Evolutionary conservation across 805 yeast genomes (phyloP).

Genomic region (Pichia paraexigua): DNA sequence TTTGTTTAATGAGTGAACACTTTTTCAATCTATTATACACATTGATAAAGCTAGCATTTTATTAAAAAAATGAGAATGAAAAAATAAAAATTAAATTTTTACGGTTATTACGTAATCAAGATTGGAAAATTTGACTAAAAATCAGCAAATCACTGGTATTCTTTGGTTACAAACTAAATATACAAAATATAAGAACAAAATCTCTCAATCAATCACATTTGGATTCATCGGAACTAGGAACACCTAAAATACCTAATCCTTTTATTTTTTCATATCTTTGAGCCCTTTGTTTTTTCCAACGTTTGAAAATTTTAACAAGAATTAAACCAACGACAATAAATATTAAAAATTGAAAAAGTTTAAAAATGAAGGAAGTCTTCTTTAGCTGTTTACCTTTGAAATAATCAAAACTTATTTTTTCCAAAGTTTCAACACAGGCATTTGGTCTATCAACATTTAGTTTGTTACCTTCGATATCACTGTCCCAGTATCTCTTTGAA

Average conservation of each 20-base stretch:
- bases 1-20: background rate
- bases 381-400: conserved; percentile 3
- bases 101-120: background rate
- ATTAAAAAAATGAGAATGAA: background rate
- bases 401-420: conserved; percentile 6
- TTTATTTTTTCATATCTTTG: conserved; percentile 10
- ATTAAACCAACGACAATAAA: background rate
- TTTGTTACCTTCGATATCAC: conserved; percentile 6
- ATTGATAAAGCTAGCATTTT: no score
- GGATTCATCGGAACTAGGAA: conserved; percentile 9
- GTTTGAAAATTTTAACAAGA: background rate
- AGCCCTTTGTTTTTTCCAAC: background rate
- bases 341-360: background rate
- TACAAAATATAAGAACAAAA: background rate
- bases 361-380: background rate
- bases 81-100: background rate
- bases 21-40: no score
- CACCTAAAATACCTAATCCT: conserved; percentile 14
- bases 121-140: no score
- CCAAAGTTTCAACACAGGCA: conserved; percentile 10
- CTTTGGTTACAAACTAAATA: background rate
- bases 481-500: conserved; percentile 20
- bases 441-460: conserved; percentile 8
- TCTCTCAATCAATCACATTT: conserved; percentile 9
- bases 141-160: background rate